phyloP scores from a whole-genome alignment of 768 basidiomycete genomes.

The Tremella yokohamensis region DNA sequence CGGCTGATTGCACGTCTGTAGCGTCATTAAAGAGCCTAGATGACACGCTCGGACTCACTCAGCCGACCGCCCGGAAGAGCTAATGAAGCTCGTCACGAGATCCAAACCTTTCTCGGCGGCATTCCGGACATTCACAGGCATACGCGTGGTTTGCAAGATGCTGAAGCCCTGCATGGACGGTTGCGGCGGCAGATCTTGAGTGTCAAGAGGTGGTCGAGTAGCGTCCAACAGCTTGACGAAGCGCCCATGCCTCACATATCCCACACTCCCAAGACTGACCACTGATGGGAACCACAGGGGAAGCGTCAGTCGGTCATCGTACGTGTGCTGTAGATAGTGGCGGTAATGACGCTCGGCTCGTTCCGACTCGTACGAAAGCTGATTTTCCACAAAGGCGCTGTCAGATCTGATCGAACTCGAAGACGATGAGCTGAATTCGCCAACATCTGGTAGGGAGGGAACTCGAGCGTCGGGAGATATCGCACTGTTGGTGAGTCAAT shows the following conservation, averaged over 20 bases:
- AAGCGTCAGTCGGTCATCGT: constrained; percentile 64
- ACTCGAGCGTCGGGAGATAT: constrained; percentile 21
- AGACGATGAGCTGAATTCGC: constrained; percentile 28
- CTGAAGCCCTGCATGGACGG: constrained; percentile 28
- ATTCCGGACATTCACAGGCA: constrained; percentile 25
- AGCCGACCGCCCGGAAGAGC: constrained; percentile 23
- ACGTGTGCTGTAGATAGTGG: constrained; percentile 63
- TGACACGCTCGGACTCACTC: constrained; percentile 23
- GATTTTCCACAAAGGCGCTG: constrained; percentile 21
- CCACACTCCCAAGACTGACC: constrained; percentile 68
- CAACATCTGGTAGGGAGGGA: constrained; percentile 15
- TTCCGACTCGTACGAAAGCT: constrained; percentile 32
- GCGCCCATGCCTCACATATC: constrained; percentile 66
- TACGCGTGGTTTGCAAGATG: constrained; percentile 11
- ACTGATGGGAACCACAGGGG: constrained; percentile 69
- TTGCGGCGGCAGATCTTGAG: constrained; percentile 35
- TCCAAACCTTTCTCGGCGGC: constrained; percentile 52
- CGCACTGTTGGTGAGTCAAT: constrained; percentile 10
- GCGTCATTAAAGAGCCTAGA: constrained; percentile 48
- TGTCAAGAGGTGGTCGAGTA: constrained; percentile 56
- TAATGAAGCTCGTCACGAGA: constrained; percentile 51
- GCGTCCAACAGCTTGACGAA: constrained; percentile 74
- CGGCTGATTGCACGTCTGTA: constrained; percentile 53
- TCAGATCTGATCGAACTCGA: constrained; percentile 36
- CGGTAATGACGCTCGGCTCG: constrained; percentile 64